Evolutionary conservation across 108 stramenopile species (phyloP), one percentile per base, ranked within the genome.

Genomic region (Fragilariopsis cylindrus): DNA sequence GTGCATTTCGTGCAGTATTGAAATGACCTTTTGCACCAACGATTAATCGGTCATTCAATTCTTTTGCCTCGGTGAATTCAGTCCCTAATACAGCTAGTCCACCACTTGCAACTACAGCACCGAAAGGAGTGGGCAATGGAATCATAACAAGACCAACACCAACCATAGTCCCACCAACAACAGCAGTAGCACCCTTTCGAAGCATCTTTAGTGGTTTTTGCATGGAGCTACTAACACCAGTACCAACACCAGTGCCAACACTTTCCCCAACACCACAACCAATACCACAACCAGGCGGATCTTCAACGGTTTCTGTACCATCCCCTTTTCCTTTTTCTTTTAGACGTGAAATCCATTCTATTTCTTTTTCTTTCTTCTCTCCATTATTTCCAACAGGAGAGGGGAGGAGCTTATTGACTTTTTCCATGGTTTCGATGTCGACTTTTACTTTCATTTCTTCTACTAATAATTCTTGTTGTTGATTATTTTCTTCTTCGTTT

Each of bases 161-260:
- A 3, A 86, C 78, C 74, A 82, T 70, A 16, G 82, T 57, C 57
- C 85, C 85, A 62, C 85, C 85, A 3, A 75, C 75, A 12, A 69
- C 85, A 48, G 85, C 85, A n/a, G 75, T 79, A 4, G 78, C 85
- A n/a, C 81, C 82, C 63, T 86, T 86, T 19, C 81, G 72, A 13
- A 76, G 63, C 67, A 69, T 64, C 52, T 75, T 57, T 41, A 73
- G 45, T n/a, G 76, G 69, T 9, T 50, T 1, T 3, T 46, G 30
- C 30, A 30, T 30, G 30, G 30, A 30, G 30, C n/a, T 15, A 30
- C 9, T 50, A 16, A 3, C 18, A 69, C 46, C 18, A 49, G 30
- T 69, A 2, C 46, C 44, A 12, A 21, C 44, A 18, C 12, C 49
- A 69, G 44, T 69, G 6, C 19, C 65, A 46, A 7, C 43, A 67